Evolutionary conservation across 768 basidiomycete genomes (phyloP), one percentile per base, ranked within the genome.

Genomic region (Ramaria sp.): DNA sequence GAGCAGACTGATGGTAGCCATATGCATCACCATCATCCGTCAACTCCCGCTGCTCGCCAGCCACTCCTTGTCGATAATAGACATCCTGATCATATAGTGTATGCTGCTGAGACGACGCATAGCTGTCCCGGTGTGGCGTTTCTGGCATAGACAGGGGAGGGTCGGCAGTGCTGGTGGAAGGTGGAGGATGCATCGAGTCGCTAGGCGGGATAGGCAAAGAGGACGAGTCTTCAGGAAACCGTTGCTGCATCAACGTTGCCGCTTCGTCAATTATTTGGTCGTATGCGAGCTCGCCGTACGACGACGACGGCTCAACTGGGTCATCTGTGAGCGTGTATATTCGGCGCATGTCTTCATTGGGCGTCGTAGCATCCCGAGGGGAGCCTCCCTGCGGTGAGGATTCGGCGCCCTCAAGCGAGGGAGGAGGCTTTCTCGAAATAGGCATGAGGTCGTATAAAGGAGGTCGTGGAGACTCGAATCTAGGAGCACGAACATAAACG

Each of bases 371-470:
- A 15, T 16, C n/a, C 24, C 43, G 8, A n/a, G 28, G 18, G 20
- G 20, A 18, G 38, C 39, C 28, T 13, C 13, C 20, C 22, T 3
- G 5, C 7, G 25, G 8, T 16, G 36, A 16, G 16, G 15, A 6
- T 27, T 52, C 38, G 4, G 43, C 25, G 12, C 12, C 25, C 6
- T 42, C 51, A 43, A 55, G 44, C 18, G 32, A 13, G 4, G 53
- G 53, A 15, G 53, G 43, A 20, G 53, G 53, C 30, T 55, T 55
- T 34, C 53, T 34, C 24, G 32, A 25, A 27, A 55, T 39, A 15
- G 53, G 53, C 53, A 55, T 55, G 13, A 41, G 36, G 20, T 22
- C 39, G 39, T 41, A 41, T 7, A 41, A n/a, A 22, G 20, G 39
- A 41, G 20, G 39, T 18, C 20, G 16, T 8, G 39, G 39, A 41